Evolutionary conservation across 202 grass and related monocot species (phyloP).

Genomic region (Brachypodium distachyon): DNA sequence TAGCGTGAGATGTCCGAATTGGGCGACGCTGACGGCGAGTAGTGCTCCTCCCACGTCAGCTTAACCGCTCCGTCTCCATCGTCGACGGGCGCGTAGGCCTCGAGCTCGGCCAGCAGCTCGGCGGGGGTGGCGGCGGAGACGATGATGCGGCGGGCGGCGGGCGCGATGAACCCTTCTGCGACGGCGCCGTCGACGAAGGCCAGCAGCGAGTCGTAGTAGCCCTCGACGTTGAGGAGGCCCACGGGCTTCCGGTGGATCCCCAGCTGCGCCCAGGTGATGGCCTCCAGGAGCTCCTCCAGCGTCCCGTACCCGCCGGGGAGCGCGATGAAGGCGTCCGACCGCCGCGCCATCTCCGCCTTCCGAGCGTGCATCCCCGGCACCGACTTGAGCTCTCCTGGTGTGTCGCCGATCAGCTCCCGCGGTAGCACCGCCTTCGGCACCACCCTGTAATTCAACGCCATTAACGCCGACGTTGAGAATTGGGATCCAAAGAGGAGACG

Average conservation of each 20-base stretch:
- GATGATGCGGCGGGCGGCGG: slow-evolving; percentile 42
- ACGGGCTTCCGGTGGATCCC: slow-evolving; percentile 88
- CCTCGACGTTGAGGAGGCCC: slow-evolving; percentile 66
- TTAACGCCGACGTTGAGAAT: too few relatives aligned
- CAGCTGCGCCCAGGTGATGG: slow-evolving; percentile 85
- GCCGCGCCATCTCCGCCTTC: slow-evolving; percentile 69
- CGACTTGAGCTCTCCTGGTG: slow-evolving; percentile 44
- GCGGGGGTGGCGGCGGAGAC: slow-evolving; percentile 20
- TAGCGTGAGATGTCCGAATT: slow-evolving; percentile 48
- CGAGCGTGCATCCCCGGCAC: slow-evolving; percentile 65
- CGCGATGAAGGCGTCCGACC: slow-evolving; percentile 64
- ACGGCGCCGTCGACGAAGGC: slow-evolving; percentile 67
- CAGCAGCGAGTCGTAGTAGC: slow-evolving; percentile 75
- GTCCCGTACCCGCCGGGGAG: slow-evolving; percentile 79
- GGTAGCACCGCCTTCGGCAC: slow-evolving; percentile 61
- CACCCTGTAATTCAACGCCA: slow-evolving; percentile 1
- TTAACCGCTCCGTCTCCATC: slow-evolving; percentile 23
- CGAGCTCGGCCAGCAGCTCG: slow-evolving; percentile 31
- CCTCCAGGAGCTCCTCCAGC: slow-evolving; percentile 86
- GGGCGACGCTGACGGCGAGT: too few relatives aligned
- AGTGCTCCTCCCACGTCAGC: slow-evolving; percentile 72
- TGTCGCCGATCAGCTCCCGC: slow-evolving; percentile 69
- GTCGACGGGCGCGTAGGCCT: slow-evolving; percentile 42
- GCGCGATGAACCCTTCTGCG: slow-evolving; percentile 55
- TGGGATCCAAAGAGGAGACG: neutral